Conservation (phyloP, 2,329 filamentous ascomycete genomes). For the Talaromyces rugulosus region DNA sequence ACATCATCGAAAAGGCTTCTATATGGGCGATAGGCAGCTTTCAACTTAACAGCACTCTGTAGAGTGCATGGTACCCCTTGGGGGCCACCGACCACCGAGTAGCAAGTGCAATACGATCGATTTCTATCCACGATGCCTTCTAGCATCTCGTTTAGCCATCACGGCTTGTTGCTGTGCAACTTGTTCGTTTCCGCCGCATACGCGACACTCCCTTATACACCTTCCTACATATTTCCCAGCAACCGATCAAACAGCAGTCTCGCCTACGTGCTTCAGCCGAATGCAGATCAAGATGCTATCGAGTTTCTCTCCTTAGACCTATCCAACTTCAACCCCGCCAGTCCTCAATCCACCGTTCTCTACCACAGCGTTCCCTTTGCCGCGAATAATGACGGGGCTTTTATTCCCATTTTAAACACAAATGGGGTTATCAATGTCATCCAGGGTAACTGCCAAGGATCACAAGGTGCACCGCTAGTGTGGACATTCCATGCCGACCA, state of each 20-base stretch:
- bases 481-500: constrained; percentile 62
- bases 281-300: constrained; percentile 40
- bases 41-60: neutral
- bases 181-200: constrained; percentile 20
- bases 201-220: constrained; percentile 66
- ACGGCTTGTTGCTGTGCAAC: constrained; percentile 10
- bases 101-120: neutral
- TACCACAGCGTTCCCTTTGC: constrained; percentile 29
- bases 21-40: neutral
- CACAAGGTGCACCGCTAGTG: constrained; percentile 50
- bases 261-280: constrained; percentile 67
- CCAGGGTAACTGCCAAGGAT: constrained; percentile 64
- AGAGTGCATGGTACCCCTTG: constrained; percentile 12
- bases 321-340: constrained; percentile 53
- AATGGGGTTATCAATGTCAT: constrained; percentile 70
- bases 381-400: constrained; percentile 58
- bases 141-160: constrained; percentile 8
- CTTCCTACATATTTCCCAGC: constrained; percentile 65
- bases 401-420: constrained; percentile 63
- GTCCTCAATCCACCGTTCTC: constrained; percentile 29
- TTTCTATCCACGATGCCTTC: constrained; percentile 10
- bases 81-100: constrained; percentile 1
- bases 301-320: constrained; percentile 64
- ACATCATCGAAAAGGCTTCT: neutral
- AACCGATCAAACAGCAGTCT: constrained; percentile 48